Base-by-base conservation (phyloP, 106 monocot species). In the Dendrobium catenatum region DNA sequence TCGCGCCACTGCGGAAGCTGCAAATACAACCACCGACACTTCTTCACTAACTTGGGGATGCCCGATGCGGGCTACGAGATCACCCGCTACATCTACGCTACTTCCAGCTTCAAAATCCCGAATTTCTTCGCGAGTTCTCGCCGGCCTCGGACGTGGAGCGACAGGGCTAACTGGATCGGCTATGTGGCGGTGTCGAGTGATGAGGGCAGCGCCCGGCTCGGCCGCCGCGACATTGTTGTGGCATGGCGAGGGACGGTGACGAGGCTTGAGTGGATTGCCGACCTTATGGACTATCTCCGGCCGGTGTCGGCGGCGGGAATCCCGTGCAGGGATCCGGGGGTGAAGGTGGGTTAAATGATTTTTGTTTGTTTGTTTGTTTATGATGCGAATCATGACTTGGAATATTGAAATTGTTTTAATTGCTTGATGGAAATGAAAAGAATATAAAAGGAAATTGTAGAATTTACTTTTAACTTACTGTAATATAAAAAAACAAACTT, bases 221-320 rank as follows among this genome's bases (percentile, higher is more conserved):
- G 96, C 49, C 88, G 96, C 31, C 85, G 96, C 16, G 96, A 96
- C 75, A 78, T 96, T 19, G 83, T 85, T 33, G 67, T 96, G 22
- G 87, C 89, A 13, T 93, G 94, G 96, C 86, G 96, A 4, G 96
- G 96, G 10, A 96, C 96, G 44, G 89, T 94, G 18, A 92, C 96
- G 19, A 42, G 70, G 51, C 86, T 92, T 9, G 96, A 96, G 84
- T 96, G 89, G 88, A 72, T 92, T 10, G 87, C 90, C 0, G 94
- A 96, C 78, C 56, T 96, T 13, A 92, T 86, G 86, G 91, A 93
- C 79, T 90, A 88, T 78, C 80, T 93, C 19, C 81, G 84, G 11
- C 87, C 91, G 27, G 88, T 93, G 2, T 43, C 49, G 1, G 41
- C 73, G 3, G 88, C 83, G 76, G 91, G 93, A 13, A 89, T 95